phyloP scores from a whole-genome alignment of 352 stramenopile genomes.

The Globisporangium spinosum region DNA sequence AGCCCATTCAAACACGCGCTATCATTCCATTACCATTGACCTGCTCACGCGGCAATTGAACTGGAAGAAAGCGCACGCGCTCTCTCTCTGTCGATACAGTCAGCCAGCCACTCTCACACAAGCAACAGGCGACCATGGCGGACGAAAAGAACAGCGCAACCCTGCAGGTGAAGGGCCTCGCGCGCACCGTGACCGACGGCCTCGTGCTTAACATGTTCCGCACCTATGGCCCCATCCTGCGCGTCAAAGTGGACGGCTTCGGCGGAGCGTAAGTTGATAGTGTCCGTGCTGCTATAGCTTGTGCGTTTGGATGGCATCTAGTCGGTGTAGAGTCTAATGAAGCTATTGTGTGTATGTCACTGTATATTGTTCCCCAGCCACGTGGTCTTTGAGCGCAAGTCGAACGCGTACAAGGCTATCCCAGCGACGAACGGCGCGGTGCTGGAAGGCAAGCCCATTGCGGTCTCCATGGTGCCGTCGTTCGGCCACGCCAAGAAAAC shows the following conservation, averaged over 20 bases:
- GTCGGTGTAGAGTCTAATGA: neutral
- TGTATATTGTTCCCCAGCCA: slow-evolving; percentile 24
- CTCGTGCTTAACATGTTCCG: slow-evolving; percentile 58
- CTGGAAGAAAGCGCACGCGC: neutral
- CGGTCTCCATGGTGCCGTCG: slow-evolving; percentile 32
- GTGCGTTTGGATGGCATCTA: neutral
- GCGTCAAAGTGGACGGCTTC: slow-evolving; percentile 38
- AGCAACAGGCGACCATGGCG: neutral
- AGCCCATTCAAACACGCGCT: neutral
- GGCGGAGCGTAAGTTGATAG: slow-evolving; percentile 51
- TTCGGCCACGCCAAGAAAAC: slow-evolving; percentile 40
- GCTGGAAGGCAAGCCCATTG: slow-evolving; percentile 51
- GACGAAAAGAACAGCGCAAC: slow-evolving; percentile 17
- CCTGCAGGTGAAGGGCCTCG: slow-evolving; percentile 52
- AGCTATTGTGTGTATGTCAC: neutral
- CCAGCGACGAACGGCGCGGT: slow-evolving; percentile 46
- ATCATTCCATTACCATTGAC: neutral
- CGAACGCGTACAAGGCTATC: slow-evolving; percentile 34
- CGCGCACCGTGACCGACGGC: slow-evolving; percentile 28
- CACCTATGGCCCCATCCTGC: slow-evolving; percentile 51
- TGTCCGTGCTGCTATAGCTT: neutral
- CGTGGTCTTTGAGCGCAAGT: slow-evolving; percentile 31
- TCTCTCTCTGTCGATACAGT: neutral
- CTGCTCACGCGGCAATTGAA: neutral
- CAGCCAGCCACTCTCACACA: neutral